Conservation (phyloP, 2,329 filamentous ascomycete genomes). For the Fusarium virguliforme region DNA sequence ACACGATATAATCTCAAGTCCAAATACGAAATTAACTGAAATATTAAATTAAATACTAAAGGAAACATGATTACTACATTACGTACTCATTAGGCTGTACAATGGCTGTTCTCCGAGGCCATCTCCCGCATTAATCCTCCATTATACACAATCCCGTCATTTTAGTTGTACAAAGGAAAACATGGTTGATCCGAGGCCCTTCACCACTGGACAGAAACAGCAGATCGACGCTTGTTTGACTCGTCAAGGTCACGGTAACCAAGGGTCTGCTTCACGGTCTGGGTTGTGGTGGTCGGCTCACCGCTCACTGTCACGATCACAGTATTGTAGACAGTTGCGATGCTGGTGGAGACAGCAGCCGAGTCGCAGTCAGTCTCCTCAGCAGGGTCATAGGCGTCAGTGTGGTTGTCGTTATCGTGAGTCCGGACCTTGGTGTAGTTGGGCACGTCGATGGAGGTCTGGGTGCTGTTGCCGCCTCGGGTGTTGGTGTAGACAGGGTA, state of each 20-base stretch:
- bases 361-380: constrained; percentile 46
- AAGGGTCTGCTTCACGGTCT: constrained; percentile 14
- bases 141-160: constrained; percentile 5
- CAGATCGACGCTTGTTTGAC: constrained; percentile 33
- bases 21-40: not conserved
- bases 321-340: constrained; percentile 58
- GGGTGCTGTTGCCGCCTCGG: constrained; percentile 19
- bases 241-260: constrained; percentile 11
- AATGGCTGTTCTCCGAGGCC: constrained; percentile 20
- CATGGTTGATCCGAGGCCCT: not conserved
- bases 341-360: constrained; percentile 50
- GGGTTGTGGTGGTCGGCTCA: constrained; percentile 30
- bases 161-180: constrained; percentile 24
- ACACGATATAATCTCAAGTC: not conserved
- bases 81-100: constrained; percentile 30
- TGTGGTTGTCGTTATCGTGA: constrained; percentile 31
- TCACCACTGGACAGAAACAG: constrained; percentile 39
- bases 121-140: constrained; percentile 13
- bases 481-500: constrained; percentile 33
- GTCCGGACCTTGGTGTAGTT: constrained; percentile 43
- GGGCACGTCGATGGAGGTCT: constrained; percentile 24
- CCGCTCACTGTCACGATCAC: constrained; percentile 53
- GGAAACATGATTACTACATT: constrained; percentile 32
- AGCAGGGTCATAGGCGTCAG: constrained; percentile 24
- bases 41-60: not conserved